Conservation (phyloP, 1,284 basidiomycete genomes). For the Neonothopanus nambi region DNA sequence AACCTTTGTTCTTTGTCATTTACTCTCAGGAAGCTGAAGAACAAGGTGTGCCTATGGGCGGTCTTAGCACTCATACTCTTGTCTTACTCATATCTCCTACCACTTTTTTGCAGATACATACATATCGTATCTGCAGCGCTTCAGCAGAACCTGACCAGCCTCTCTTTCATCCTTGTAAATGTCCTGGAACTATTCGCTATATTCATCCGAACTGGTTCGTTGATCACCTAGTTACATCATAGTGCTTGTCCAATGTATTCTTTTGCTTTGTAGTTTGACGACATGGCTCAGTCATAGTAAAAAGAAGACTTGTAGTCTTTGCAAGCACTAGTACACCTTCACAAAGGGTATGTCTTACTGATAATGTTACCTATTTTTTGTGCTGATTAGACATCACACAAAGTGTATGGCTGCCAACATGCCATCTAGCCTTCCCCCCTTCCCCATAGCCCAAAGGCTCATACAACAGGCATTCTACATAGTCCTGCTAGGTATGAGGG, state of each 20-base stretch:
- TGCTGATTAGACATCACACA: background rate
- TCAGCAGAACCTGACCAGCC: conserved; percentile 87
- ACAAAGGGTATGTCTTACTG: conserved; percentile 70
- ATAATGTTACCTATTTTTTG: background rate
- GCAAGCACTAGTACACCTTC: conserved; percentile 89
- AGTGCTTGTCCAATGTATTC: conserved; percentile 18
- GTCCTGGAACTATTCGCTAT: conserved; percentile 93
- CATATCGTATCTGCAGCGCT: conserved; percentile 89
- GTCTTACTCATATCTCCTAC: background rate
- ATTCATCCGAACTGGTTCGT: conserved; percentile 94
- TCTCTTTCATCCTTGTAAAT: conserved; percentile 96
- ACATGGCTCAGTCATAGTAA: conserved; percentile 95
- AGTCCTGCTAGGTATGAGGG: conserved; percentile 65
- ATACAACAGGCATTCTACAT: conserved; percentile 62
- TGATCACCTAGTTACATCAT: background rate
- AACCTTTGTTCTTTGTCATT: background rate
- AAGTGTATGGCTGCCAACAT: conserved; percentile 89
- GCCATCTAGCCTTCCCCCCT: conserved; percentile 76
- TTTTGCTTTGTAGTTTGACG: conserved; percentile 59
- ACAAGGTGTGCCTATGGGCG: conserved; percentile 20
- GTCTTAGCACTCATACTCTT: background rate
- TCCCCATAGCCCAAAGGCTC: conserved; percentile 74
- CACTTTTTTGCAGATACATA: conserved; percentile 54
- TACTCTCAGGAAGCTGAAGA: conserved; percentile 21
- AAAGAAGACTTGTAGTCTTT: conserved; percentile 97